phyloP scores from a whole-genome alignment of 768 basidiomycete species.

The Tubosaeta sp. region DNA sequence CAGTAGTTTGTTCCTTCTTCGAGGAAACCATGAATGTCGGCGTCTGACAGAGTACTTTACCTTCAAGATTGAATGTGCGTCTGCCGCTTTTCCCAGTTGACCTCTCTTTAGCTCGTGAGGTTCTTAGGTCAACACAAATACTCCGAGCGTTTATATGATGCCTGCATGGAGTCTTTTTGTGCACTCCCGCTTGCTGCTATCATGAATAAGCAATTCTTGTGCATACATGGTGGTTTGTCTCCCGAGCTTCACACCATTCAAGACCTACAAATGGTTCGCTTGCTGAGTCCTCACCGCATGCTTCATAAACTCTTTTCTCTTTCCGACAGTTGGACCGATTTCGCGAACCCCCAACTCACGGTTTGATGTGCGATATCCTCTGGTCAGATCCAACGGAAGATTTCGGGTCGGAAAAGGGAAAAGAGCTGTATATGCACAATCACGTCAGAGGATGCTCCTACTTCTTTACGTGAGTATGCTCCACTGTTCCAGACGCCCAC shows the following conservation, averaged over 20 bases:
- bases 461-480: constrained; percentile 60
- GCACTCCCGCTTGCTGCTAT: constrained; percentile 67
- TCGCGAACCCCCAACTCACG: constrained; percentile 67
- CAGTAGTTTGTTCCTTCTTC: constrained; percentile 53
- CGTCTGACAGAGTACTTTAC: constrained; percentile 64
- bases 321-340: constrained; percentile 59
- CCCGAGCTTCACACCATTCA: constrained; percentile 66
- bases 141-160: constrained; percentile 69
- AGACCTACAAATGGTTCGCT: constrained; percentile 54
- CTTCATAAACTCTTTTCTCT: background rate
- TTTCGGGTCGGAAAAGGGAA: constrained; percentile 63
- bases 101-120: constrained; percentile 1
- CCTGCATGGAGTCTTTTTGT: constrained; percentile 72
- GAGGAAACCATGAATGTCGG: constrained; percentile 65
- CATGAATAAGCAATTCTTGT: constrained; percentile 80
- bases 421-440: constrained; percentile 66
- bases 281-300: background rate
- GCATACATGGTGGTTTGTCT: constrained; percentile 71
- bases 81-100: background rate
- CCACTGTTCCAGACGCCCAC: background rate
- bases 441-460: constrained; percentile 71
- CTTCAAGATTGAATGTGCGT: constrained; percentile 49
- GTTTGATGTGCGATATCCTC: constrained; percentile 72
- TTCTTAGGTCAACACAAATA: constrained; percentile 67
- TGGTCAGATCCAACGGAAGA: constrained; percentile 76